Conservation (phyloP, 441 rosid genomes). For the Bocquillonia castaneifolia region DNA sequence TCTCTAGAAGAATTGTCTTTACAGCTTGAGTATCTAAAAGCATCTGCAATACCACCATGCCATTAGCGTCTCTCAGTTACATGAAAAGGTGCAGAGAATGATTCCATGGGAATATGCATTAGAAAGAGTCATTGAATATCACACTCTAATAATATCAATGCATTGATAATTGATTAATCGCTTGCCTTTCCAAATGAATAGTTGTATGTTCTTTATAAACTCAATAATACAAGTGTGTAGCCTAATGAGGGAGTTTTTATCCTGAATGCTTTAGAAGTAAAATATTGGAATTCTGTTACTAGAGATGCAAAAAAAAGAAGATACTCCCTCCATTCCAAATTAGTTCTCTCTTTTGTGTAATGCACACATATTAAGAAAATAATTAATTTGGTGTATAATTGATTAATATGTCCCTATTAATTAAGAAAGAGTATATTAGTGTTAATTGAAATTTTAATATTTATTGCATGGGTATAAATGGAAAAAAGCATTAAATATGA, state of each 20-base stretch:
- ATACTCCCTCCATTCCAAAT: too few relatives aligned
- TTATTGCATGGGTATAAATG: too few relatives aligned
- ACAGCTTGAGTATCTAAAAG: constrained; percentile 95
- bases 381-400: too few relatives aligned
- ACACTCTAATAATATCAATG: background rate
- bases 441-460: too few relatives aligned
- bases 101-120: background rate
- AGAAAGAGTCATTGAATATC: background rate
- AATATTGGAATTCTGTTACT: background rate
- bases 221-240: background rate
- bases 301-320: background rate
- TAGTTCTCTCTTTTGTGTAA: too few relatives aligned
- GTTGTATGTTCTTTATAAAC: background rate
- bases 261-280: background rate
- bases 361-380: too few relatives aligned
- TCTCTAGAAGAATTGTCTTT: constrained; percentile 88
- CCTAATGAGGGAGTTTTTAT: background rate
- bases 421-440: too few relatives aligned
- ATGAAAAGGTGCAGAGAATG: constrained; percentile 5
- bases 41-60: constrained; percentile 58
- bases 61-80: constrained; percentile 1
- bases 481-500: too few relatives aligned
- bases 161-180: background rate
- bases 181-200: background rate
- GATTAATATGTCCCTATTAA: too few relatives aligned